Evolutionary conservation across 129 eudicot species (phyloP).

Genomic region (Ambrosia trifida): DNA sequence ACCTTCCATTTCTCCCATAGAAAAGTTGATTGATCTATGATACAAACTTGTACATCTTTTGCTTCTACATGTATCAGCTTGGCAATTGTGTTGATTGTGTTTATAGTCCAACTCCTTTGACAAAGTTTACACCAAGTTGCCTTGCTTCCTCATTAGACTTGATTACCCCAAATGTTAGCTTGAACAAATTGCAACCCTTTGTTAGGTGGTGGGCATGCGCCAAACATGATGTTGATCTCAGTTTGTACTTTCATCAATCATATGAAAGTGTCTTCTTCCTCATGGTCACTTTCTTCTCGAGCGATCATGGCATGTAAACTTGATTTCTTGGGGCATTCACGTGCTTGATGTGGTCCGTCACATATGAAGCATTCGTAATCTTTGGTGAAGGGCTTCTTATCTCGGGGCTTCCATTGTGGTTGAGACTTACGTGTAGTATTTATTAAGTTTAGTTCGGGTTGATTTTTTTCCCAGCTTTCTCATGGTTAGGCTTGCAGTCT

Average conservation of each 20-base stretch:
- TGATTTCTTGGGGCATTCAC: not conserved
- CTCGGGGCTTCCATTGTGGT: no score
- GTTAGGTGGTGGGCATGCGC: not conserved
- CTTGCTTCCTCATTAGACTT: not conserved
- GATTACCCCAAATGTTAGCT: not conserved
- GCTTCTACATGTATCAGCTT: not conserved
- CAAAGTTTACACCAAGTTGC: not conserved
- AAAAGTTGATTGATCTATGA: no score
- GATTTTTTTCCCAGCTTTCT: not conserved
- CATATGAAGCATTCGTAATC: no score
- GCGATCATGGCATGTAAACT: not conserved
- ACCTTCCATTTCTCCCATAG: no score
- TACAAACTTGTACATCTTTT: not conserved
- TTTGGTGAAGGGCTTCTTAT: no score
- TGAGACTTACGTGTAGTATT: not conserved
- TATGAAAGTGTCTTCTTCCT: not conserved
- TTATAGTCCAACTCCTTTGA: not conserved
- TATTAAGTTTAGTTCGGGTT: not conserved
- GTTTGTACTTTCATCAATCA: not conserved
- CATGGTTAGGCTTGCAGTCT: not conserved
- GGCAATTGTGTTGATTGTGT: not conserved
- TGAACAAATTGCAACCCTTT: not conserved
- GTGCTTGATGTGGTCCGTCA: no score
- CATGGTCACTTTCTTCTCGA: not conserved
- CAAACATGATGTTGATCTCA: not conserved